Conservation (phyloP, 768 basidiomycete genomes). For the Calocera cornea region DNA sequence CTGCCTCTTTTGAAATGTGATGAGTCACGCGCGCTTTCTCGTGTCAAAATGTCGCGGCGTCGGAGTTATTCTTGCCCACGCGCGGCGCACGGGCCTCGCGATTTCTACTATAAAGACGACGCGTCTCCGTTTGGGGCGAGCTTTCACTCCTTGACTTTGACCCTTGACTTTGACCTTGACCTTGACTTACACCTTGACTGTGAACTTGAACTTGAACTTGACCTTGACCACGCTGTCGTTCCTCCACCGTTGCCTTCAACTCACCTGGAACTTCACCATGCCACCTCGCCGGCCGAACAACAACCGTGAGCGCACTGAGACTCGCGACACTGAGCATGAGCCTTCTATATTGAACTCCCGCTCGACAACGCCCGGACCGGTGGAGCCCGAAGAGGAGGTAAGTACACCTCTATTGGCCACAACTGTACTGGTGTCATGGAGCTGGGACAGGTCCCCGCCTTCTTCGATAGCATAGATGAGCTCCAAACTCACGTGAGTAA, state of each 20-base stretch:
- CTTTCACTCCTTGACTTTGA: background rate
- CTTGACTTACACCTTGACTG: too few relatives aligned
- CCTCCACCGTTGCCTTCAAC: background rate
- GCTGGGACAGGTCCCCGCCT: slow-evolving; percentile 27
- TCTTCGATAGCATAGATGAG: slow-evolving; percentile 71
- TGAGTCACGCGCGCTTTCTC: background rate
- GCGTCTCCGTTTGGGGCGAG: too few relatives aligned
- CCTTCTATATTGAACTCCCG: background rate
- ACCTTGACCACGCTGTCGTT: too few relatives aligned
- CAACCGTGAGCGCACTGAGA: background rate
- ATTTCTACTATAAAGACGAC: background rate
- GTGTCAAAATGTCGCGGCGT: background rate
- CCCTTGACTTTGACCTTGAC: background rate
- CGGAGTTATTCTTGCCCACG: background rate
- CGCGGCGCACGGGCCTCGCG: background rate
- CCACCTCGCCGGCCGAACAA: background rate
- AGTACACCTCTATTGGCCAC: background rate
- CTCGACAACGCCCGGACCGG: background rate
- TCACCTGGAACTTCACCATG: background rate
- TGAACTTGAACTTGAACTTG: too few relatives aligned
- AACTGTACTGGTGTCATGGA: background rate
- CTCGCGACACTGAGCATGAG: background rate
- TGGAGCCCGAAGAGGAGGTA: background rate
- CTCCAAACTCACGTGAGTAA: slow-evolving; percentile 60
- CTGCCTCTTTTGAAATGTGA: background rate